A percentile compares a stretch with the other conserved stretches of the same genome.
These are phyloP conservation scores for Pseudoscleropodium purum DNA, from an alignment of 225 moss, liverwort and hornwort genomes.

Conservation along the genomic window DNA sequence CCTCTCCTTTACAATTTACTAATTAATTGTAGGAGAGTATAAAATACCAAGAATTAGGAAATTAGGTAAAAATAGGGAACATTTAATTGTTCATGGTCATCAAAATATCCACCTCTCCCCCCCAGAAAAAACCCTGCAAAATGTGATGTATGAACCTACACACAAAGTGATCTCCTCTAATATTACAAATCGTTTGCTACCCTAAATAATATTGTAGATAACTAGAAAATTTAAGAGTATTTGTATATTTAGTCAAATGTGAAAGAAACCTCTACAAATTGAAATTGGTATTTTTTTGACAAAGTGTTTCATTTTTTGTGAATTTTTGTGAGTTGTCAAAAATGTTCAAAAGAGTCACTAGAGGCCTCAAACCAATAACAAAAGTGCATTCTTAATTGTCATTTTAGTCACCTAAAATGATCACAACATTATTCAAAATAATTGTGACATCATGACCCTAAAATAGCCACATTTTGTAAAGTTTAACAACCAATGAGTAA, in stretches of 20 bases:
- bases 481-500: neutral
- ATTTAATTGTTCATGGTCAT: no score
- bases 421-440: neutral
- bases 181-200: no score
- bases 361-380: accelerated
- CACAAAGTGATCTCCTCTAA: no score
- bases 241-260: neutral
- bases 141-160: no score
- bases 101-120: no score
- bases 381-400: neutral
- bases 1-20: no score
- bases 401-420: neutral
- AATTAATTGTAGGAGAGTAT: no score
- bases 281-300: neutral
- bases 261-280: neutral
- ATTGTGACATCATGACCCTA: neutral
- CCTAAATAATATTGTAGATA: no score
- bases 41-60: no score
- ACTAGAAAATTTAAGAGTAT: neutral
- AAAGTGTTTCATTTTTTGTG: neutral
- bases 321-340: neutral
- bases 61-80: no score
- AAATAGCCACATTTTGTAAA: neutral
- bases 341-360: neutral
- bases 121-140: no score